These are phyloP conservation scores for Pyrenopolyporus hunteri DNA, from an alignment of 495 filamentous ascomycete species.

Conservation along the genomic window DNA sequence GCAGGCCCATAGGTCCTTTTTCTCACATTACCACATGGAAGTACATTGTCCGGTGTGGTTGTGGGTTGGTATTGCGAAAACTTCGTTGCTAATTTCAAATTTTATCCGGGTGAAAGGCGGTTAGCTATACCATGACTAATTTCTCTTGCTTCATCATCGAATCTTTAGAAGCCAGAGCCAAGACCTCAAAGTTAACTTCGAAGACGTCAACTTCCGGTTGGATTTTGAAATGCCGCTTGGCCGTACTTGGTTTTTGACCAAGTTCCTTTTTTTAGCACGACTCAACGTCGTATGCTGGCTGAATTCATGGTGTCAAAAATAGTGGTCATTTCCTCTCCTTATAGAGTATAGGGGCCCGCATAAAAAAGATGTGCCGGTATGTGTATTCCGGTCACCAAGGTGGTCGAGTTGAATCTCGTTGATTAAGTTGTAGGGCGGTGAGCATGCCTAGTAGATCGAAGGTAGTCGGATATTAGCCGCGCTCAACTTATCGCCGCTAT, in stretches of 20 bases:
- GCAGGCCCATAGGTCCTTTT: not conserved
- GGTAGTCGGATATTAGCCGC: slow-evolving; percentile 23
- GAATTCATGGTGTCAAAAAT: slow-evolving; percentile 12
- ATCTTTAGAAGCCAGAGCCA: no score
- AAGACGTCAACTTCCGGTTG: not conserved
- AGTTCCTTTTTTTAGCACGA: not conserved
- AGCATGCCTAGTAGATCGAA: no score
- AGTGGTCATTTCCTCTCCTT: not conserved
- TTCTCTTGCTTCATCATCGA: no score
- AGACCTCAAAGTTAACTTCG: no score
- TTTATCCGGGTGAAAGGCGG: not conserved
- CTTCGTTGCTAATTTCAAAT: not conserved
- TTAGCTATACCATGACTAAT: not conserved
- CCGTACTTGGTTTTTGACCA: not conserved
- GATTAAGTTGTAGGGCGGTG: not conserved
- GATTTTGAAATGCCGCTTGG: slow-evolving; percentile 1
- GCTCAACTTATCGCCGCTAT: not conserved
- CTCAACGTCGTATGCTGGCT: not conserved
- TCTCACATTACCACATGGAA: not conserved
- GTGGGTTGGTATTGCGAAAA: not conserved
- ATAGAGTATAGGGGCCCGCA: slow-evolving; percentile 1
- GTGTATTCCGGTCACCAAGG: not conserved
- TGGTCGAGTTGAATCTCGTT: slow-evolving; percentile 4
- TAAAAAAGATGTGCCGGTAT: not conserved
- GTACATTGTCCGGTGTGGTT: not conserved